Evolutionary conservation across 495 filamentous ascomycete species (phyloP).

Genomic region (Podospora bellae-mahoneyi): DNA sequence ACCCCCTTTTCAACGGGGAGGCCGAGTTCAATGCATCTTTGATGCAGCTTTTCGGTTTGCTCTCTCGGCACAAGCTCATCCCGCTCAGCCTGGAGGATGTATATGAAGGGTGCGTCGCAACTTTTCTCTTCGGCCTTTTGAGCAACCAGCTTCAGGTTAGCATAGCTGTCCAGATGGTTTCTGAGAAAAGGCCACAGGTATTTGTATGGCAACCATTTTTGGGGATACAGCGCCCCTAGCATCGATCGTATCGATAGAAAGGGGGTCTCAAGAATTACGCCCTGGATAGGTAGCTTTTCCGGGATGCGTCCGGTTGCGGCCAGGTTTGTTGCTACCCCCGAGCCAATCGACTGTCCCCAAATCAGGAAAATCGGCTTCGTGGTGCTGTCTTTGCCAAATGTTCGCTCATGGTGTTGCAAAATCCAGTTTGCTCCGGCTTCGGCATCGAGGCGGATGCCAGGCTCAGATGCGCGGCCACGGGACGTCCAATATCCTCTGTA

Average conservation of each 20-base stretch:
- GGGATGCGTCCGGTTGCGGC: slow-evolving; percentile 28
- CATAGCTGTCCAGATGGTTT: slow-evolving; percentile 46
- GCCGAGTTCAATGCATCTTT: slow-evolving; percentile 40
- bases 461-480: slow-evolving; percentile 61
- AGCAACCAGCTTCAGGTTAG: slow-evolving; percentile 39
- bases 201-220: slow-evolving; percentile 75
- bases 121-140: slow-evolving; percentile 21
- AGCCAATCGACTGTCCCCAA: slow-evolving; percentile 82
- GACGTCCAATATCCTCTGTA: slow-evolving; percentile 82
- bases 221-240: slow-evolving; percentile 71
- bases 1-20: slow-evolving; percentile 37
- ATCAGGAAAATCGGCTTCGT: slow-evolving; percentile 51
- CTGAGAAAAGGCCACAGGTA: slow-evolving; percentile 49
- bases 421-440: slow-evolving; percentile 59
- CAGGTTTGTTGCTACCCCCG: slow-evolving; percentile 55
- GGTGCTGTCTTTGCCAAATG: slow-evolving; percentile 19
- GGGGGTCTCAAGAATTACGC: slow-evolving; percentile 71
- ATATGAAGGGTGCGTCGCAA: slow-evolving; percentile 37
- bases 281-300: slow-evolving; percentile 29
- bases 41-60: slow-evolving; percentile 50
- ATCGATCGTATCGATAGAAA: slow-evolving; percentile 70
- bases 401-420: slow-evolving; percentile 34
- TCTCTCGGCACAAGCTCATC: slow-evolving; percentile 67
- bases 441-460: slow-evolving; percentile 62
- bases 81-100: slow-evolving; percentile 59